phyloP scores from a whole-genome alignment of 306 rosid species.

The Betula pendula region DNA sequence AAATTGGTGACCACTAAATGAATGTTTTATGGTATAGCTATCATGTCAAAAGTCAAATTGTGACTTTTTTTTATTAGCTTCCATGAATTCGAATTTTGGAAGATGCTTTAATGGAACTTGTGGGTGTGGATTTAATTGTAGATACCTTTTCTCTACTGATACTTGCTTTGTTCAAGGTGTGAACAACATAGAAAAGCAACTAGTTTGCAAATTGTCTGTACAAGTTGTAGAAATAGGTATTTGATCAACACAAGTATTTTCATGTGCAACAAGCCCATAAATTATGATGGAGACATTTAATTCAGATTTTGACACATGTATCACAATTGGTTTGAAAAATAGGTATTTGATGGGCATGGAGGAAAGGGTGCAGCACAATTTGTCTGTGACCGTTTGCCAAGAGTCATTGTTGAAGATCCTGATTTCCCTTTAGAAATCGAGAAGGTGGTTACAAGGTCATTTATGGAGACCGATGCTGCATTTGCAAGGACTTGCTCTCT shows the following conservation, averaged over 20 bases:
- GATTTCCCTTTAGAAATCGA: slow-evolving; percentile 85
- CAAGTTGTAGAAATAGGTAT: not conserved
- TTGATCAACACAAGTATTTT: not conserved
- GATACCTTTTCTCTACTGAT: not conserved
- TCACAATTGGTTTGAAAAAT: slow-evolving; percentile 28
- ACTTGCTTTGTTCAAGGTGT: not conserved
- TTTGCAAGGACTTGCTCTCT: slow-evolving; percentile 65
- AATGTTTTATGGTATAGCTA: not conserved
- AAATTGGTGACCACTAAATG: not conserved
- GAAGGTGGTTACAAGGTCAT: slow-evolving; percentile 87
- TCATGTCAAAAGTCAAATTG: not conserved
- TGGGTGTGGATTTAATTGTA: not conserved
- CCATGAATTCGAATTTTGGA: no score
- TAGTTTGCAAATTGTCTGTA: not conserved
- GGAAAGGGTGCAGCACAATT: slow-evolving; percentile 85
- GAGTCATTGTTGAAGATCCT: slow-evolving; percentile 84
- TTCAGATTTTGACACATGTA: slow-evolving; percentile 19
- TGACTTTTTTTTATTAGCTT: not conserved
- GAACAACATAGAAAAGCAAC: not conserved
- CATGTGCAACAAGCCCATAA: not conserved
- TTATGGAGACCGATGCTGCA: slow-evolving; percentile 74
- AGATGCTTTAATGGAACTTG: not conserved
- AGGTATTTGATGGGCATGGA: slow-evolving; percentile 99
- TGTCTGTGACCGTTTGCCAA: slow-evolving; percentile 84
- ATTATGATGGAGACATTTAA: not conserved